Base-by-base conservation (phyloP, 306 rosid genomes). In the Geum urbanum region DNA sequence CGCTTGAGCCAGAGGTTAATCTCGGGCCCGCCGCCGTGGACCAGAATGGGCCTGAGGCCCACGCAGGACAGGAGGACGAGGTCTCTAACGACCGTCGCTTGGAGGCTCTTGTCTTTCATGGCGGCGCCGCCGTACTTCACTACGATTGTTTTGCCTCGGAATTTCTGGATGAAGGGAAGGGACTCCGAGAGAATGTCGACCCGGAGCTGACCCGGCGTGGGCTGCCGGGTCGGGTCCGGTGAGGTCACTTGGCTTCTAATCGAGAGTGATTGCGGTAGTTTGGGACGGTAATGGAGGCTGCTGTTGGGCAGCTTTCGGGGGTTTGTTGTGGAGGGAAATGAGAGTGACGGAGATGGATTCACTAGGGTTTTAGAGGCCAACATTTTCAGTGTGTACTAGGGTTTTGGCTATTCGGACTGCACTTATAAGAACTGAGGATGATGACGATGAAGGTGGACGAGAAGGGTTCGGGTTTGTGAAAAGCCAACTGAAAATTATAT, bases 51-150 rank as follows among this genome's bases (percentile, higher is more conserved):
- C 4, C 91, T 85, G 67, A 92, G 94, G 27, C 98, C 98, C 11
- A 92, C 96, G 79, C 89, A 88, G 27, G 97, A 77, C 63, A 92
- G 94, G 18, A 90, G 96, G 50, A 92, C 98, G 67, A 92, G 97
- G 77, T 90, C 97, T 76, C 91, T 92, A 71, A 92, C 90, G 48
- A 92, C 97, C 14, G 90, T 86, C 45, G 94, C 92, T 71, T 90
- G 97, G 16, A 92, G 98, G 35, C 56, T 73, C 67, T 75, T 77
- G 32, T 96, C 87, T 55, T 92, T 90, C 98, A 92, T 92, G 67
- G 98, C 97, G 47, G 98, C 97, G 74, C 96, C 98, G 0, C 98
- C 97, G 55, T 92, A 92, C 78, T 90, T 92, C 66, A 92, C 97
- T 0, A 90, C 97, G 54, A 90, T 85, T n/a, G 91, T 92, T 46